Evolutionary conservation across 495 filamentous ascomycete genomes (phyloP).

Genomic region (Chaetomium cochliodes): DNA sequence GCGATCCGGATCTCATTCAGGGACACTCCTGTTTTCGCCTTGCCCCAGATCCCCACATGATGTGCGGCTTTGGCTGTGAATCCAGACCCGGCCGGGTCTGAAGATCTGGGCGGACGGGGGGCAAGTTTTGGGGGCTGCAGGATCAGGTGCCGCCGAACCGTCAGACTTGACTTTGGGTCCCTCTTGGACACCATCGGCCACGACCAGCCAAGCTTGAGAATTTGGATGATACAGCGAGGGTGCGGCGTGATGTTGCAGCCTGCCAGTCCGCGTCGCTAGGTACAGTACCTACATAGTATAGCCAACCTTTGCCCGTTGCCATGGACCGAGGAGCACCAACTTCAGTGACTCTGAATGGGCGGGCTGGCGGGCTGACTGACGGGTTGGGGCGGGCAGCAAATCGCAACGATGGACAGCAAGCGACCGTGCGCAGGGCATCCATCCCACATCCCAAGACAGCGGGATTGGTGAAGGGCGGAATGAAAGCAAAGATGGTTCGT

Average conservation of each 20-base stretch:
- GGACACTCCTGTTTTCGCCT: slow-evolving; percentile 29
- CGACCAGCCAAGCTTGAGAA: not conserved
- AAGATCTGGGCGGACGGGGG: not conserved
- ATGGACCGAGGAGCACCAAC: not conserved
- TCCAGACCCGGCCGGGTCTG: slow-evolving; percentile 16
- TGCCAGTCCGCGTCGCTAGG: not conserved
- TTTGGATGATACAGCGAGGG: not conserved
- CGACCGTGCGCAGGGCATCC: slow-evolving; percentile 21
- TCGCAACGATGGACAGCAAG: not conserved
- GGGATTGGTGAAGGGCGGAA: slow-evolving; percentile 1
- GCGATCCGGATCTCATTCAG: slow-evolving; percentile 31
- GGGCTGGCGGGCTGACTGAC: slow-evolving; percentile 10
- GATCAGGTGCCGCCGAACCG: not conserved
- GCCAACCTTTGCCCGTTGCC: not conserved
- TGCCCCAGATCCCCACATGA: slow-evolving; percentile 25
- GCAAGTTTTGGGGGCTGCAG: not conserved
- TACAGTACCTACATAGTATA: too few relatives aligned
- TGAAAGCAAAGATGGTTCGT: slow-evolving; percentile 1
- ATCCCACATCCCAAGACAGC: slow-evolving; percentile 1
- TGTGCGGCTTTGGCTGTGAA: slow-evolving; percentile 17
- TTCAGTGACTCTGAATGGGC: slow-evolving; percentile 18
- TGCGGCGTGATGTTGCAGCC: not conserved
- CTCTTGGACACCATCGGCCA: not conserved
- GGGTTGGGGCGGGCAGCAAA: slow-evolving; percentile 5
- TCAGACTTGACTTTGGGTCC: not conserved